A percentile compares a stretch with the other conserved stretches of the same genome.
Evolutionary conservation across 129 eudicot genomes (phyloP).

Genomic region (Saposhnikovia divaricata): DNA sequence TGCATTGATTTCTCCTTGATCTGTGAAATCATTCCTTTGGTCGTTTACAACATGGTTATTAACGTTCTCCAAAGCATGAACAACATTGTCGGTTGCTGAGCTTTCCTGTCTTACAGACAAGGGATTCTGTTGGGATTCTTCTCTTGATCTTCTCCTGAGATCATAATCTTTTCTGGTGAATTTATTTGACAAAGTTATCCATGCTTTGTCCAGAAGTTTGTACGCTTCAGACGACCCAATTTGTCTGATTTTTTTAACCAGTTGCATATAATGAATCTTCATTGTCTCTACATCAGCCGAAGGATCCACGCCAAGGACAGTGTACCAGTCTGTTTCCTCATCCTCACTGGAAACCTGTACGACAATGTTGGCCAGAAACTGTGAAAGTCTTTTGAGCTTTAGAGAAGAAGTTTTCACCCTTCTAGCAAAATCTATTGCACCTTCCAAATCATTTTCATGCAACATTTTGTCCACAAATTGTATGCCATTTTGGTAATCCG

Average conservation of each 20-base stretch:
- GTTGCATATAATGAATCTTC: constrained; percentile 36
- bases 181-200: constrained; percentile 51
- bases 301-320: constrained; percentile 57
- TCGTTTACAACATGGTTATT: too few relatives aligned
- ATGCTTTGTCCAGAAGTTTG: constrained; percentile 50
- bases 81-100: not conserved
- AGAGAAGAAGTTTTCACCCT: constrained; percentile 49
- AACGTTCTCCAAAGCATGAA: not conserved
- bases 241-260: constrained; percentile 45
- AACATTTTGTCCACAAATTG: constrained; percentile 51
- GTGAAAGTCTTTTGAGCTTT: constrained; percentile 49
- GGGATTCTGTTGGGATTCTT: not conserved
- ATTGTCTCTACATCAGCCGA: constrained; percentile 34
- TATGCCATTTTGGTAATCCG: constrained; percentile 32
- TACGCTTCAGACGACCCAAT: constrained; percentile 66
- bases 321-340: constrained; percentile 58
- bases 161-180: constrained; percentile 31
- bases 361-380: constrained; percentile 34
- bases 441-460: constrained; percentile 40
- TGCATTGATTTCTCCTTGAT: not conserved
- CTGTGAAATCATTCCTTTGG: not conserved
- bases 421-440: constrained; percentile 46
- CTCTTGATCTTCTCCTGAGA: constrained; percentile 26
- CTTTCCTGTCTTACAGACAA: too few relatives aligned
- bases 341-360: constrained; percentile 41